These are phyloP conservation scores for Phytopythium sindhum DNA, from an alignment of 352 stramenopile species.

Conservation along the genomic window DNA sequence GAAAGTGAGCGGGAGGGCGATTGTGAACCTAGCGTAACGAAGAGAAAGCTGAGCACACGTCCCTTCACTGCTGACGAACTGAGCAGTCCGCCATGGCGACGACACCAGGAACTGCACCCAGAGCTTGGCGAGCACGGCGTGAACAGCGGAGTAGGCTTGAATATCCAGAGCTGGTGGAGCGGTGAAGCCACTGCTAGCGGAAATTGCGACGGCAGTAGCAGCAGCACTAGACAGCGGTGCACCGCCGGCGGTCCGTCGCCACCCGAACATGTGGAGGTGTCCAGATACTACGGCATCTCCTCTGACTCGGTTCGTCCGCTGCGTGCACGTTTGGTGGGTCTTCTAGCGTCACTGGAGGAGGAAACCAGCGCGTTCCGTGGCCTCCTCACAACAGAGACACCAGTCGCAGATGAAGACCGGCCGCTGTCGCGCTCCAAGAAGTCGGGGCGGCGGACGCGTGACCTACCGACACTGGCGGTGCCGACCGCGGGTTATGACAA, in stretches of 20 bases:
- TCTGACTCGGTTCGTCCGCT: constrained; percentile 30
- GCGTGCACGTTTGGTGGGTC: constrained; percentile 50
- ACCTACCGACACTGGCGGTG: background rate
- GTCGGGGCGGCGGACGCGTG: background rate
- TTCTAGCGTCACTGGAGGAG: constrained; percentile 68
- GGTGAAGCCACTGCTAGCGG: background rate
- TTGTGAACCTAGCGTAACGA: background rate
- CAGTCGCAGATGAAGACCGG: background rate
- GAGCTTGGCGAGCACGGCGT: background rate
- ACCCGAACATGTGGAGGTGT: background rate
- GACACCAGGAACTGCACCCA: too few relatives aligned
- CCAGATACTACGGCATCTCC: background rate
- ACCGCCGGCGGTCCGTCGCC: background rate
- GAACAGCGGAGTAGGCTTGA: background rate
- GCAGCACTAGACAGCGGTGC: background rate
- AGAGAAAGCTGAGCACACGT: background rate
- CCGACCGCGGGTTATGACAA: background rate
- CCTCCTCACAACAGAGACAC: background rate
- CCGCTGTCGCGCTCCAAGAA: background rate
- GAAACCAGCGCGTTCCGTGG: constrained; percentile 45
- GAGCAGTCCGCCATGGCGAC: background rate
- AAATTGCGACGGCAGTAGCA: background rate
- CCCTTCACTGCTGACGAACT: constrained; percentile 4
- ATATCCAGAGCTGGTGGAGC: constrained; percentile 7
- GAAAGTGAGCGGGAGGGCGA: background rate